Evolutionary conservation across 2,329 filamentous ascomycete genomes (phyloP).

Genomic region (Parasarocladium wereldwijsianum): DNA sequence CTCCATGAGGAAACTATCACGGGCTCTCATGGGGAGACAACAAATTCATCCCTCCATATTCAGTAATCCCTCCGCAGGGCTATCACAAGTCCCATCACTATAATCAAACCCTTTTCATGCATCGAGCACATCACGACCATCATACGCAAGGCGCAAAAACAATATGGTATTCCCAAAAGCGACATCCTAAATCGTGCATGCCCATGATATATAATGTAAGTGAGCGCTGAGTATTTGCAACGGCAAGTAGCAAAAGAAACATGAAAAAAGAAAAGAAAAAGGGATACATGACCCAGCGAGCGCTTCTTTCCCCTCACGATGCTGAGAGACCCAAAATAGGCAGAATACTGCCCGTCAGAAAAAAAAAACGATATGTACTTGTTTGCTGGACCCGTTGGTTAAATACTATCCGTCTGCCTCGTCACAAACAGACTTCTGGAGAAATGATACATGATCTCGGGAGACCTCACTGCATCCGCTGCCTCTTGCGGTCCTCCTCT

Average conservation of each 20-base stretch:
- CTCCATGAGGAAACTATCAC: background rate
- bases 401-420: no score
- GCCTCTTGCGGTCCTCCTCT: conserved; percentile 47
- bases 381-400: background rate
- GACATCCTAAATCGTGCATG: background rate
- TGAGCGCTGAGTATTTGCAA: no score
- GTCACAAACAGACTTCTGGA: no score
- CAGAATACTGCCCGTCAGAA: background rate
- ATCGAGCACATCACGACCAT: background rate
- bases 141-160: conserved; percentile 3
- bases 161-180: background rate
- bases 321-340: conserved; percentile 2
- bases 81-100: background rate
- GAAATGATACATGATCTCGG: background rate
- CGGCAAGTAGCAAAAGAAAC: no score
- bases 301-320: background rate
- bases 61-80: background rate
- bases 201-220: background rate
- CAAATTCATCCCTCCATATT: background rate
- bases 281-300: background rate
- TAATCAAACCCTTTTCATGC: background rate
- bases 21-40: background rate
- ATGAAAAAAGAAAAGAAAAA: no score
- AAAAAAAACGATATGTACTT: background rate
- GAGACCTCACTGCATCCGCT: conserved; percentile 33